These are phyloP conservation scores for Amphicarpaea edgeworthii DNA, from an alignment of 306 rosid genomes.

Conservation along the genomic window DNA sequence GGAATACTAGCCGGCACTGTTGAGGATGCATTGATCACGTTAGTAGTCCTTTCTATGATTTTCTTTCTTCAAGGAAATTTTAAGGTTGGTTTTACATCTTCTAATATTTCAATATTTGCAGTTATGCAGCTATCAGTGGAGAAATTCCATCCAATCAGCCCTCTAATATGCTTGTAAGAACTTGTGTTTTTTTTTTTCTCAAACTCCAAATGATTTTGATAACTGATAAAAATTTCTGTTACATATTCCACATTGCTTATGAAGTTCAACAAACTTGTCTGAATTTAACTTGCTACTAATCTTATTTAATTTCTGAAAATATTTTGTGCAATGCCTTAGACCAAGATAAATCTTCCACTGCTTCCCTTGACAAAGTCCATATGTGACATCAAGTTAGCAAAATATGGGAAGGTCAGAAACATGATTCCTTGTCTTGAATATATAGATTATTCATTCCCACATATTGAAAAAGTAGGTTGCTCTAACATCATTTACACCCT, in stretches of 20 bases:
- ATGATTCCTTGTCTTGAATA: slow-evolving; percentile 4
- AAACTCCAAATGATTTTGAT: slow-evolving; percentile 29
- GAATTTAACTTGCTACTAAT: slow-evolving; percentile 14
- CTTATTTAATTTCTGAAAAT: slow-evolving; percentile 20
- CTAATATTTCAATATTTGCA: slow-evolving; percentile 41
- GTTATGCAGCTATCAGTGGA: slow-evolving; percentile 86
- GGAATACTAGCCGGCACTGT: slow-evolving; percentile 84
- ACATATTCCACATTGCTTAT: slow-evolving; percentile 10
- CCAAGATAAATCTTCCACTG: slow-evolving; percentile 67
- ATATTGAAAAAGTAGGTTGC: slow-evolving; percentile 13
- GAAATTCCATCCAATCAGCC: slow-evolving; percentile 54
- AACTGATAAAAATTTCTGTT: no score
- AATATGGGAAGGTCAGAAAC: slow-evolving; percentile 72
- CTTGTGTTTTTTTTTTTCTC: not conserved
- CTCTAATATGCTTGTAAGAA: slow-evolving; percentile 56
- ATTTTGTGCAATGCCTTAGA: slow-evolving; percentile 51
- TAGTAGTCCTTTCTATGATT: slow-evolving; percentile 42
- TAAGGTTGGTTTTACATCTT: slow-evolving; percentile 30
- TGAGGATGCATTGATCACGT: slow-evolving; percentile 85
- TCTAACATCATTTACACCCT: slow-evolving; percentile 40
- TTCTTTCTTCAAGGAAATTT: slow-evolving; percentile 21
- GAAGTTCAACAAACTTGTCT: slow-evolving; percentile 10
- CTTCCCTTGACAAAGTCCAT: slow-evolving; percentile 62
- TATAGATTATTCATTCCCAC: slow-evolving; percentile 9
- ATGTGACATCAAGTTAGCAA: slow-evolving; percentile 78